Conservation (phyloP, 352 stramenopile species). For the Phytophthora pseudosyringae region DNA sequence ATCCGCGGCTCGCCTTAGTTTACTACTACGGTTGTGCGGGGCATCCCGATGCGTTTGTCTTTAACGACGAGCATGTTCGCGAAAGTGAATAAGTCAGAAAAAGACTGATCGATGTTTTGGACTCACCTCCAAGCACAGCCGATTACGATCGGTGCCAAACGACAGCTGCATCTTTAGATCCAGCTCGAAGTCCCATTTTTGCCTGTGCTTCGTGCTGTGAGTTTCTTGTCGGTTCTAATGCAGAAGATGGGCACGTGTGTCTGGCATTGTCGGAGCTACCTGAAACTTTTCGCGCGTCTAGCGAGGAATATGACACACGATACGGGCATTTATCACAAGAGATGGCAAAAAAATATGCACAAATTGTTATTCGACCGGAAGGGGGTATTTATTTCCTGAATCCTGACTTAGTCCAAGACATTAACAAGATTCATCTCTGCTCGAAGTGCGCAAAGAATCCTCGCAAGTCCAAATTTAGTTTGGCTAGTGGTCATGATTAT, state of each 20-base stretch:
- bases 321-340: neutral
- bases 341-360: neutral
- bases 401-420: neutral
- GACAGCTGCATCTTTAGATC: neutral
- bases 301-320: neutral
- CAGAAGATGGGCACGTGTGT: neutral
- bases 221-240: too few relatives aligned
- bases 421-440: neutral
- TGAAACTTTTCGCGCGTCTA: neutral
- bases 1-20: constrained; percentile 1
- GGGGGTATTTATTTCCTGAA: neutral
- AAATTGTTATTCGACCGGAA: neutral
- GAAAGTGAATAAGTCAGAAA: neutral
- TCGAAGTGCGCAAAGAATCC: neutral
- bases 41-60: neutral
- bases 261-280: neutral
- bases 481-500: neutral
- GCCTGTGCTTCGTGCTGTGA: constrained; percentile 3
- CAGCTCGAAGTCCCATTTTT: neutral
- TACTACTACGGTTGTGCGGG: constrained; percentile 16
- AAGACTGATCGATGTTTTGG: neutral
- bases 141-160: neutral
- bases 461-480: neutral
- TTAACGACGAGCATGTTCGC: constrained; percentile 11
- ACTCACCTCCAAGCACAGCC: neutral